phyloP scores from a whole-genome alignment of 257 asterid genomes.

The Verbascum thapsus region DNA sequence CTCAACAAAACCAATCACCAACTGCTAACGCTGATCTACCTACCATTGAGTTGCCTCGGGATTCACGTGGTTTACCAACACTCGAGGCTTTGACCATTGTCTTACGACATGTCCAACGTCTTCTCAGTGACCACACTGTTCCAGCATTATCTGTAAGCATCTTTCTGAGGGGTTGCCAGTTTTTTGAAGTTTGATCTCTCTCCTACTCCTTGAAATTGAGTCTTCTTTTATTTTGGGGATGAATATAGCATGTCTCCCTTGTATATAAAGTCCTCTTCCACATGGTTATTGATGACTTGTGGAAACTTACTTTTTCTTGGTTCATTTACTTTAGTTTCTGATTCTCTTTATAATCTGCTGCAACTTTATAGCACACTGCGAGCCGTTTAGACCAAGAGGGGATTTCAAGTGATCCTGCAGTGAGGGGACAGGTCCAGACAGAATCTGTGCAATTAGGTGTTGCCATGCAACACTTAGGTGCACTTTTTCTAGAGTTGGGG shows the following conservation, averaged over 20 bases:
- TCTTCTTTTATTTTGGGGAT: not conserved
- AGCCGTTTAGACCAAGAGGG: slow-evolving; percentile 73
- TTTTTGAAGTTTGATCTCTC: not conserved
- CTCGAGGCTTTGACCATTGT: slow-evolving; percentile 70
- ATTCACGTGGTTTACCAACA: slow-evolving; percentile 60
- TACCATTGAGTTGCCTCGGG: slow-evolving; percentile 55
- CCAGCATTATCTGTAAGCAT: slow-evolving; percentile 83
- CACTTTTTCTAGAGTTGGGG: slow-evolving; percentile 90
- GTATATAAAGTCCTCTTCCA: not conserved
- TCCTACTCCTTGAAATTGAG: not conserved
- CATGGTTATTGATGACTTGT: not conserved
- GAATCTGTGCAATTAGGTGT: slow-evolving; percentile 70
- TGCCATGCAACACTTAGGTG: slow-evolving; percentile 91
- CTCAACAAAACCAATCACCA: slow-evolving; percentile 56
- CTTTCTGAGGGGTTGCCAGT: not conserved
- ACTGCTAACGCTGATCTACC: slow-evolving; percentile 39
- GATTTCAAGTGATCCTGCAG: slow-evolving; percentile 59
- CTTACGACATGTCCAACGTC: slow-evolving; percentile 63
- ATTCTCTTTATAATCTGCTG: slow-evolving; percentile 47
- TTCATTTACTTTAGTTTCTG: slow-evolving; percentile 31
- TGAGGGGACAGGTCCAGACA: slow-evolving; percentile 73
- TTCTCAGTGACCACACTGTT: slow-evolving; percentile 66
- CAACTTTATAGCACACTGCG: slow-evolving; percentile 70
- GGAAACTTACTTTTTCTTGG: not conserved
- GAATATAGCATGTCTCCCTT: not conserved